phyloP scores from a whole-genome alignment of 1,284 basidiomycete species.

The Cutaneotrichosporon mucoides region DNA sequence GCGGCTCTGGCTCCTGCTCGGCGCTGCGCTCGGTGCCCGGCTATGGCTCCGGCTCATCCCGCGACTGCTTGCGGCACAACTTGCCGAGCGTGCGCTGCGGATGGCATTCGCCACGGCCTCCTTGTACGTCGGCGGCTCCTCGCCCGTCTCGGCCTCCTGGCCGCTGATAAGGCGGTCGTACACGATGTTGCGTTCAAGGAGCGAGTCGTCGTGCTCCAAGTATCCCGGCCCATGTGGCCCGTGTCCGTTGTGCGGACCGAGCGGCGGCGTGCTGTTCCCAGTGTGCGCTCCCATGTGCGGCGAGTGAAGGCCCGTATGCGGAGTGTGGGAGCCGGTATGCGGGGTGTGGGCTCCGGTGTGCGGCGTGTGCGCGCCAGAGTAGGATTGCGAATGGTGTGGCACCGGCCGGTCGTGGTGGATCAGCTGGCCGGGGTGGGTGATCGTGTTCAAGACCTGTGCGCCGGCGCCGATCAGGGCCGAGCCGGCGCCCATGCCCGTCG shows the following conservation, averaged over 20 bases:
- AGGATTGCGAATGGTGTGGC: no score
- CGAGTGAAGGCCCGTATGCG: background rate
- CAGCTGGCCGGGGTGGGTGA: background rate
- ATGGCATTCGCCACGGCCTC: constrained; percentile 40
- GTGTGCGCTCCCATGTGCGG: background rate
- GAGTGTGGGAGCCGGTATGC: background rate
- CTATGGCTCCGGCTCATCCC: background rate
- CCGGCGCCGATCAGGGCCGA: background rate
- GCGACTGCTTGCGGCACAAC: constrained; percentile 4
- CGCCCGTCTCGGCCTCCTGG: constrained; percentile 60
- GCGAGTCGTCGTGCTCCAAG: constrained; percentile 33
- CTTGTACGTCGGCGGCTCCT: constrained; percentile 62
- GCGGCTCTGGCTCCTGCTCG: constrained; percentile 7
- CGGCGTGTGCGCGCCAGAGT: background rate
- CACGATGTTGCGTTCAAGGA: constrained; percentile 48
- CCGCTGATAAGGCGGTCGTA: constrained; percentile 59
- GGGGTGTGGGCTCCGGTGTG: background rate
- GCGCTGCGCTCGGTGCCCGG: background rate
- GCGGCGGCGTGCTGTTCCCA: no score
- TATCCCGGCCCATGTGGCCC: background rate
- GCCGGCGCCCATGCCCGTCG: no score
- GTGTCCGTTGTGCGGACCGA: no score
- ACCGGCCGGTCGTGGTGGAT: background rate
- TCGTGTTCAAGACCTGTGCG: background rate
- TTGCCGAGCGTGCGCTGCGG: constrained; percentile 6